These are phyloP conservation scores for Thelonectria rubi DNA, from an alignment of 2,329 filamentous ascomycete genomes.

Conservation along the genomic window DNA sequence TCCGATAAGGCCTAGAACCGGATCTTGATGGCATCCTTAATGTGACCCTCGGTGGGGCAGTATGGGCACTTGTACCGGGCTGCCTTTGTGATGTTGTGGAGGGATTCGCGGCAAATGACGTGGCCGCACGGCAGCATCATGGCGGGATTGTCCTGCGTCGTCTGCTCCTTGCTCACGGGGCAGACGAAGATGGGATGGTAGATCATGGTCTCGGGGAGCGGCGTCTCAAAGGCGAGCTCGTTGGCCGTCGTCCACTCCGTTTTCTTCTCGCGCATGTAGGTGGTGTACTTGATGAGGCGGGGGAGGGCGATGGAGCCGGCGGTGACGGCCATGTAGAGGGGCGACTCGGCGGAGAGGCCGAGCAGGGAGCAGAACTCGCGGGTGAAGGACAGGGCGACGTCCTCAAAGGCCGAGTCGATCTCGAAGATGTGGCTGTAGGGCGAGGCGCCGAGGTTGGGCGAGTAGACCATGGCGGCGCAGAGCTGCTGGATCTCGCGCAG, in stretches of 20 bases:
- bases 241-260: slow-evolving; percentile 95
- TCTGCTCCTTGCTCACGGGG: slow-evolving; percentile 95
- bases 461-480: slow-evolving; percentile 81
- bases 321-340: slow-evolving; percentile 90
- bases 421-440: slow-evolving; percentile 85
- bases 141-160: slow-evolving; percentile 89
- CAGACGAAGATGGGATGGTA: slow-evolving; percentile 99
- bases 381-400: slow-evolving; percentile 87
- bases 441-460: slow-evolving; percentile 75
- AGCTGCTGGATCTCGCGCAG: slow-evolving; percentile 82
- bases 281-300: slow-evolving; percentile 85
- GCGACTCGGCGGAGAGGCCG: slow-evolving; percentile 88
- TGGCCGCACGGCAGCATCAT: slow-evolving; percentile 98
- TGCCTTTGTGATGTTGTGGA: slow-evolving; percentile 82
- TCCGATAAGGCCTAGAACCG: slow-evolving; percentile 59
- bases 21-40: slow-evolving; percentile 79
- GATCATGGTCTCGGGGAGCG: slow-evolving; percentile 67
- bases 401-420: slow-evolving; percentile 78
- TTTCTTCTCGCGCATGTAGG: slow-evolving; percentile 85
- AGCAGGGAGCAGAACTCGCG: slow-evolving; percentile 94
- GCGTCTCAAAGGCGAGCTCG: slow-evolving; percentile 83
- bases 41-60: slow-evolving; percentile 84
- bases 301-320: slow-evolving; percentile 93
- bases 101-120: slow-evolving; percentile 85
- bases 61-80: slow-evolving; percentile 94